Percentiles rank a stretch among this genome's conserved stretches.
Evolutionary conservation across 2,329 filamentous ascomycete species (phyloP).

Genomic region (Fusarium azukiicola): DNA sequence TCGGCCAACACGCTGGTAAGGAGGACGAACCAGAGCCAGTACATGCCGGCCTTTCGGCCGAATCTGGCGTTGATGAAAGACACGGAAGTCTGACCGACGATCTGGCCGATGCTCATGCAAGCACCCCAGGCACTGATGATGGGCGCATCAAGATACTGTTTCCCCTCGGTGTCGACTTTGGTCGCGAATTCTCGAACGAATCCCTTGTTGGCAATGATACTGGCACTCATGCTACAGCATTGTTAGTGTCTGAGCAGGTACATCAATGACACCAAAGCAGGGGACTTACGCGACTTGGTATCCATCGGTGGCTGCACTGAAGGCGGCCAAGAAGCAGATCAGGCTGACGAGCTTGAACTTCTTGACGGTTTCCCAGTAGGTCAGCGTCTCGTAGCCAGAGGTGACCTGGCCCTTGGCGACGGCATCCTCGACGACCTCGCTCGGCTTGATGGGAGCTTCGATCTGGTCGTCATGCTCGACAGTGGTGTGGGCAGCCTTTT

Average conservation of each 20-base stretch:
- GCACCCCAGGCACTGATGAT: slow-evolving; percentile 63
- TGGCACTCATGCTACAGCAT: background rate
- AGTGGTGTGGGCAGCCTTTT: background rate
- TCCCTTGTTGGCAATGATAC: slow-evolving; percentile 13
- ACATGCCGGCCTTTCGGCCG: slow-evolving; percentile 11
- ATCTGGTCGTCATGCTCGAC: background rate
- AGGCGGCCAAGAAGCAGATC: slow-evolving; percentile 9
- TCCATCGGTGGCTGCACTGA: slow-evolving; percentile 13
- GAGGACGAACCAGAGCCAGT: slow-evolving; percentile 8
- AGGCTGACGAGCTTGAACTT: slow-evolving; percentile 4
- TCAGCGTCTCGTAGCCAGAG: slow-evolving; percentile 11
- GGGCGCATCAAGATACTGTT: slow-evolving; percentile 56
- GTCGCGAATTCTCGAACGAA: slow-evolving; percentile 16
- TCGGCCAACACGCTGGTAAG: background rate
- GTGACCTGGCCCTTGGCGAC: slow-evolving; percentile 10
- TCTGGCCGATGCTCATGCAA: slow-evolving; percentile 64
- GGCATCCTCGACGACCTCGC: background rate
- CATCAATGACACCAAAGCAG: background rate
- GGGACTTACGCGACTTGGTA: slow-evolving; percentile 12
- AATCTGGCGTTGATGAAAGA: slow-evolving; percentile 51
- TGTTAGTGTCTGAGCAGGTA: background rate
- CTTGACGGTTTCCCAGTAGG: slow-evolving; percentile 7
- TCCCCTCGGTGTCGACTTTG: background rate
- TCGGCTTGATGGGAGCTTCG: background rate
- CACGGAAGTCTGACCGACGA: slow-evolving; percentile 61